Conservation (phyloP, 495 filamentous ascomycete genomes). For the Neurospora sp. region DNA sequence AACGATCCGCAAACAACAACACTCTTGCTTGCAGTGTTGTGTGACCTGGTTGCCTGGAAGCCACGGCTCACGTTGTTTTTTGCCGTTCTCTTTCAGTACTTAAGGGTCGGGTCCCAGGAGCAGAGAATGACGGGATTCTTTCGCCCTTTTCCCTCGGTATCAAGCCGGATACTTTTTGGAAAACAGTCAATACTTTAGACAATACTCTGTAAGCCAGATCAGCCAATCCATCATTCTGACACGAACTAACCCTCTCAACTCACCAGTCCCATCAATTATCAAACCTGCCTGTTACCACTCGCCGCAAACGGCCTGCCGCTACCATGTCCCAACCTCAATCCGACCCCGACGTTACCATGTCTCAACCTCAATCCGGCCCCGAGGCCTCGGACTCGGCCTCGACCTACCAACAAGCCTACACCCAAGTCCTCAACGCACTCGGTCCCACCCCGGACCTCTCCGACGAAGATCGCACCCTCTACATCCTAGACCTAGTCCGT, state of each 20-base stretch:
- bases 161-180: neutral
- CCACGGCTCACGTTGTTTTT: neutral
- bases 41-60: neutral
- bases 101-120: neutral
- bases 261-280: neutral
- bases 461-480: neutral
- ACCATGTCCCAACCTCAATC: neutral
- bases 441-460: neutral
- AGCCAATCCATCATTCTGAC: neutral
- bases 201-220: neutral
- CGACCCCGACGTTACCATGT: too few species aligned
- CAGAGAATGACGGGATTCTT: neutral
- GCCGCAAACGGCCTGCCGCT: neutral
- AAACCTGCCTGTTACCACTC: neutral
- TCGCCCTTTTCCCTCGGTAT: neutral
- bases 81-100: neutral
- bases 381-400: neutral
- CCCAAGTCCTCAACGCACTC: neutral
- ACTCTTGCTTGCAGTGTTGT: neutral
- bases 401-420: neutral
- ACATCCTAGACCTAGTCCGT: neutral
- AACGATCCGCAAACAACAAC: too few species aligned
- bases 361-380: neutral
- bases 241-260: neutral
- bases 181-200: neutral